Evolutionary conservation across 805 yeast genomes (phyloP), one percentile per base, ranked within the genome.

Genomic region (Kluyveromyces starmeri): DNA sequence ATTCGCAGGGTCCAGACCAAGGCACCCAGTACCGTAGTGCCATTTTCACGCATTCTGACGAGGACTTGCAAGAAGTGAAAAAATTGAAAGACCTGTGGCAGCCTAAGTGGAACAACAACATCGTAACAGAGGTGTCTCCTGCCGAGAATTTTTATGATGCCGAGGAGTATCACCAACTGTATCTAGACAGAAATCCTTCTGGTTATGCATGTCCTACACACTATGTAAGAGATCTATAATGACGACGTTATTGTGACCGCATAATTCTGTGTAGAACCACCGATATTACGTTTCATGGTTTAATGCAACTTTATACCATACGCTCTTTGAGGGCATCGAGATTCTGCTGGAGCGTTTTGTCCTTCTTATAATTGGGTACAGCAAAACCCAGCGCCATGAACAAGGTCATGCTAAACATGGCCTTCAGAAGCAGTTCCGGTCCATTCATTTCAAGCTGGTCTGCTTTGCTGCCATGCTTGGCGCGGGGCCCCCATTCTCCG

Each of bases 171-270:
- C 98, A 89, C 57, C 97, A 89, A 55, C 51, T 69, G 41, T 89
- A 92, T 55, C 65, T 89, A 48, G 68, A 70, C 37, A 77, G 74
- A 50, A 85, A 89, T 55, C 94, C 96, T 2, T 59, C 63, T 4
- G 96, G 96, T 4, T 85, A 88, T 57, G 83, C 82, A 39, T 89
- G 97, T 55, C 89, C 95, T 14, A 76, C 89, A 4, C 97, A 89
- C 53, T 86, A 70, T 46, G 55, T 83, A 36, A 77, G 97, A 61
- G 60, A 64, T 28, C 35, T 64, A 20, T 63, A 45, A 41, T 69
- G 3, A 7, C n/a, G n/a, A n/a, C n/a, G n/a, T n/a, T n/a, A n/a
- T n/a, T n/a, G n/a, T n/a, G n/a, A n/a, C n/a, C n/a, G n/a, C n/a
- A n/a, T n/a, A n/a, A n/a, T n/a, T n/a, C n/a, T n/a, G n/a, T n/a